Conservation (phyloP, 2,329 filamentous ascomycete species). For the Pseudocercospora fijiensis region DNA sequence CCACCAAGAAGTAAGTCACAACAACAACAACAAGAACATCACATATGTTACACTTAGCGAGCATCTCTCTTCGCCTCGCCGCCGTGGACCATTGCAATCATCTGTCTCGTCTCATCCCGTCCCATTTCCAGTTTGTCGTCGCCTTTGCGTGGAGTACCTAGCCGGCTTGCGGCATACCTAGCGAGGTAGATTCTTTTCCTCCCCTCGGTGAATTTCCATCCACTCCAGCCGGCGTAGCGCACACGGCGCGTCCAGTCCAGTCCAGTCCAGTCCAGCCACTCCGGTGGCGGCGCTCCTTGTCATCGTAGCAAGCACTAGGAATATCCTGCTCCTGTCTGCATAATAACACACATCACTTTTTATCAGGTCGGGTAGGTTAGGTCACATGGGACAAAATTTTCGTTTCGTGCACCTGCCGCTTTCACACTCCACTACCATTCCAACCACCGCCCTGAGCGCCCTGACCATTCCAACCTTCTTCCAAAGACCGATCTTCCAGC, state of each 20-base stretch:
- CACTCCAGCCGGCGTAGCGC: neutral
- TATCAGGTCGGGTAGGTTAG: too few species aligned
- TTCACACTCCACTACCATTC: constrained; percentile 22
- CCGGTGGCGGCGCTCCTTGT: too few species aligned
- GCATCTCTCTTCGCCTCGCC: neutral
- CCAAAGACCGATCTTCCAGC: constrained; percentile 87
- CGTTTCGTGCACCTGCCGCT: neutral
- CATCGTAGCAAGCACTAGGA: neutral
- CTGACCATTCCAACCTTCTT: constrained; percentile 67
- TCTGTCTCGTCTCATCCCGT: neutral
- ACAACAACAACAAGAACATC: neutral
- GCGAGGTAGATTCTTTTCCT: too few species aligned
- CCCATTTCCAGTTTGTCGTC: too few species aligned
- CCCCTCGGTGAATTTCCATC: neutral
- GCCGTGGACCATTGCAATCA: neutral
- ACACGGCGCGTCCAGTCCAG: neutral
- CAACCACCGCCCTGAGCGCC: constrained; percentile 17
- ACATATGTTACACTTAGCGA: neutral
- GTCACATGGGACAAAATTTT: neutral
- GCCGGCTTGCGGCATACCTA: too few species aligned
- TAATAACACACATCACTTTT: neutral
- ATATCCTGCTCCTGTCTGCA: neutral
- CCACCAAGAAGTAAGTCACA: neutral
- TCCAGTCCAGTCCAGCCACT: too few species aligned
- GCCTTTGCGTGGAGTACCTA: too few species aligned